phyloP scores from a whole-genome alignment of 306 rosid species.

The Trifolium fragiferum region DNA sequence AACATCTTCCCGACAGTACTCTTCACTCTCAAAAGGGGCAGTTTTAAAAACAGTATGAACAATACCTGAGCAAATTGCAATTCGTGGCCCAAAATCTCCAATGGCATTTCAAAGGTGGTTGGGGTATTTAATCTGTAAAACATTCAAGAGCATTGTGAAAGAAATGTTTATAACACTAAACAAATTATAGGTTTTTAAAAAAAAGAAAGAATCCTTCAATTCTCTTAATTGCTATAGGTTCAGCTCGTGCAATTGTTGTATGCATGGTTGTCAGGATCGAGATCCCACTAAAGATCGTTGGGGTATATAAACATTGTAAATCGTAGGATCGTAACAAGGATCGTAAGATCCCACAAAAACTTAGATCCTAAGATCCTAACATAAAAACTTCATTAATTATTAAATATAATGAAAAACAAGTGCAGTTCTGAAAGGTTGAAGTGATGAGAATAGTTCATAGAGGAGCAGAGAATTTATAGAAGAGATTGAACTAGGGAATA shows the following conservation, averaged over 20 bases:
- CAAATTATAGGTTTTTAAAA: neutral
- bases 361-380: too few species aligned
- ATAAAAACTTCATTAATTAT: too few species aligned
- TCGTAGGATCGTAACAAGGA: too few species aligned
- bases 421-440: too few species aligned
- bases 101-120: conserved; percentile 78
- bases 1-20: conserved; percentile 3
- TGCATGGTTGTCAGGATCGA: too few species aligned
- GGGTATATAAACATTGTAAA: too few species aligned
- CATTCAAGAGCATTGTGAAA: conserved; percentile 31
- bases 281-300: too few species aligned
- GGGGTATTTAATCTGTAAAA: conserved; percentile 77
- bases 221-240: conserved; percentile 8
- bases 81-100: conserved; percentile 85
- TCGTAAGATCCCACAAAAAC: too few species aligned
- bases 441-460: too few species aligned
- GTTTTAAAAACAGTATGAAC: neutral
- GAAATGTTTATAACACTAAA: neutral
- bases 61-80: conserved; percentile 85
- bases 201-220: conserved; percentile 5
- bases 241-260: neutral
- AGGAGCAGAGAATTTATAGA: too few species aligned
- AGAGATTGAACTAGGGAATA: too few species aligned
- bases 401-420: too few species aligned
- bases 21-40: neutral